Evolutionary conservation across 768 basidiomycete genomes (phyloP), one percentile per base, ranked within the genome.

Genomic region (Amanita polypyramis): DNA sequence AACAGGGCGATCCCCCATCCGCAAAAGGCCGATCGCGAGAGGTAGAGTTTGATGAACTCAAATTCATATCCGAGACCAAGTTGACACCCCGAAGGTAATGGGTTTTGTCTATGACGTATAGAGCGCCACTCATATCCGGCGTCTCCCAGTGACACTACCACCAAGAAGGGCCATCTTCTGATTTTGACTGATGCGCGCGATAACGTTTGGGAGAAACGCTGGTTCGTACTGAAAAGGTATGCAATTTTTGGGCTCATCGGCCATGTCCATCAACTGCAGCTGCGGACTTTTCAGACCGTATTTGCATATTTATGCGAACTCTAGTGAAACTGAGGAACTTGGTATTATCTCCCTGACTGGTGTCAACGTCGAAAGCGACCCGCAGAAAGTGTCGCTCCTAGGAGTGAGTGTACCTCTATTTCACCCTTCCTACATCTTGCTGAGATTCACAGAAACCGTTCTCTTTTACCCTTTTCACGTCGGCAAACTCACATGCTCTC

Each of bases 401-500:
- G 90, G 86, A 56, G 93, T 92, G 62, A 65, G 88, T 72, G 39
- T 42, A 55, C 41, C 9, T 14, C 15, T 45, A 15, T 25, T 11
- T 43, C 15, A 12, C n/a, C 36, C 25, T 30, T 50, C 20, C 47
- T 56, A 34, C 54, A 43, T 12, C 42, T 49, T 38, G 42, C 46
- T 30, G 35, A 34, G 34, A 25, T 17, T 41, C 21, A 25, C 60
- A 93, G 92, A 88, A 83, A 74, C 79, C 74, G 29, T 84, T 81
- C 63, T 85, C 83, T 11, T 94, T 96, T 65, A 92, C 89, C 10
- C 74, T 96, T 27, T 95, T 94, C 65, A 93, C 93, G 1, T 74
- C 88, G 10, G 87, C 88, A 6, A 95, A 96, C 62, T 93, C 92
- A 20, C 85, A 93, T 66, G 89, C 88, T 32, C 73, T 96, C 8